Base-by-base conservation (phyloP, 306 rosid genomes). In the Medicago lupulina region DNA sequence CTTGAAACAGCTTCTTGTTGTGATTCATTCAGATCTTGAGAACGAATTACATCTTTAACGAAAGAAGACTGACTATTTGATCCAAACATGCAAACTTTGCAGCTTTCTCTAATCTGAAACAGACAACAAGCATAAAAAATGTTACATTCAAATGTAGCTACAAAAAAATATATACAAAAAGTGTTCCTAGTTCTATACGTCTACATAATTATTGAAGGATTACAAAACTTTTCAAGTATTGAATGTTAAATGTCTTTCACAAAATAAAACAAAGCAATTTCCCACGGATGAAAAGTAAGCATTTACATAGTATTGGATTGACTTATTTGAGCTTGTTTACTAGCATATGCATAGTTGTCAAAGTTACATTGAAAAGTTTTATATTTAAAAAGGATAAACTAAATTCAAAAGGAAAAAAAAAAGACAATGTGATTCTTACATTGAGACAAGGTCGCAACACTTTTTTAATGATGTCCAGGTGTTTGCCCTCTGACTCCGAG, bases 1-100 rank as follows among this genome's bases (percentile, higher is more conserved):
- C 82, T 86, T 41, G 59, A 58, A 64, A 90, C 76, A 1, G 86
- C 96, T 1, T 51, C 53, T 50, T 75, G 13, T 8, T 90, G 92
- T 15, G 88, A 79, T 46, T 77, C 44, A 75, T 90, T 86, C 18
- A 88, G 76, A 54, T 82, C 81, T 0, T 83, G 81, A 19, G 72
- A 58, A 2, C 0, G 1, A 47, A 47, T 49, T 2, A 49, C 4
- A 0, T 70, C 9, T 28, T 16, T 3, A n/a, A 4, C 9, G 0
- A 10, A 70, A 11, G 28, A 70, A 11, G 46, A 2, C 34, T 16
- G 17, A 31, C 17, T 1, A 0, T 44, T 44, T 12, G 7, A 1
- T 4, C 23, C 28, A 38, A 1, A 2, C 2, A 2, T 0, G 21
- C 73, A 67, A 14, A 46, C 0, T 46, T 23, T 9, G 38, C 73